A percentile compares a stretch with the other conserved stretches of the same genome.
Conservation (phyloP, 176 grass and related monocot species). For the Triticum timopheevii region DNA sequence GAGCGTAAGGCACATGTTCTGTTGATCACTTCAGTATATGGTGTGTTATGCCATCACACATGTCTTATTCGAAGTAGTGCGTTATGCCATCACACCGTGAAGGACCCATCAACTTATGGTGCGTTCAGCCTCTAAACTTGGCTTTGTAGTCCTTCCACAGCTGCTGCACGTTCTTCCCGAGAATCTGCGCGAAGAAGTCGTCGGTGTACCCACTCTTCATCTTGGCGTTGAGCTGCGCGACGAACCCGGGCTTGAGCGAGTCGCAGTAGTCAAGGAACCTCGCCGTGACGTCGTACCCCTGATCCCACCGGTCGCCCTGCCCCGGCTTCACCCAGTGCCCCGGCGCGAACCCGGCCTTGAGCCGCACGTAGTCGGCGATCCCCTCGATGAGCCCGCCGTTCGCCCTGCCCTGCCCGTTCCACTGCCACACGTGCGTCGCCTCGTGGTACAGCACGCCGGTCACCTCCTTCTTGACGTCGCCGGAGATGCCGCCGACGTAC, state of each 20-base stretch:
- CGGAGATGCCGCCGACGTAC: conserved; percentile 56
- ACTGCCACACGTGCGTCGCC: conserved; percentile 77
- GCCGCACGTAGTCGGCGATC: conserved; percentile 77
- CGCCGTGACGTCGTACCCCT: conserved; percentile 61
- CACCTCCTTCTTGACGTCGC: conserved; percentile 56
- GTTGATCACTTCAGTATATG: too few species aligned
- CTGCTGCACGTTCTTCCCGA: conserved; percentile 58
- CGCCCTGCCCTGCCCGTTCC: conserved; percentile 35
- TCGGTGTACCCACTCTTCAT: conserved; percentile 57
- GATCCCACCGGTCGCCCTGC: conserved; percentile 56
- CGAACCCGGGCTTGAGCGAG: conserved; percentile 45
- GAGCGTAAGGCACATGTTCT: too few species aligned
- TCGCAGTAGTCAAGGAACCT: conserved; percentile 67
- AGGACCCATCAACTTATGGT: not conserved
- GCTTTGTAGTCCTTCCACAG: conserved; percentile 70
- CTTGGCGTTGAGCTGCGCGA: conserved; percentile 60
- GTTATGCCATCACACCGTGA: not conserved
- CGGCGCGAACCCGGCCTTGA: conserved; percentile 53
- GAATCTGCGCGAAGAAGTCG: conserved; percentile 47
- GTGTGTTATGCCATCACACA: too few species aligned
- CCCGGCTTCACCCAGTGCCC: conserved; percentile 53
- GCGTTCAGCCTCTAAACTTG: conserved; percentile 20
- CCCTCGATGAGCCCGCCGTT: conserved; percentile 57
- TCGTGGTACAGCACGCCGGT: conserved; percentile 78
- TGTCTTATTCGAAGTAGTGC: not conserved